Percentiles rank a stretch among this genome's conserved stretches.
Evolutionary conservation across 2,329 filamentous ascomycete genomes (phyloP).

Genomic region (Dendrostoma leiphaemia): DNA sequence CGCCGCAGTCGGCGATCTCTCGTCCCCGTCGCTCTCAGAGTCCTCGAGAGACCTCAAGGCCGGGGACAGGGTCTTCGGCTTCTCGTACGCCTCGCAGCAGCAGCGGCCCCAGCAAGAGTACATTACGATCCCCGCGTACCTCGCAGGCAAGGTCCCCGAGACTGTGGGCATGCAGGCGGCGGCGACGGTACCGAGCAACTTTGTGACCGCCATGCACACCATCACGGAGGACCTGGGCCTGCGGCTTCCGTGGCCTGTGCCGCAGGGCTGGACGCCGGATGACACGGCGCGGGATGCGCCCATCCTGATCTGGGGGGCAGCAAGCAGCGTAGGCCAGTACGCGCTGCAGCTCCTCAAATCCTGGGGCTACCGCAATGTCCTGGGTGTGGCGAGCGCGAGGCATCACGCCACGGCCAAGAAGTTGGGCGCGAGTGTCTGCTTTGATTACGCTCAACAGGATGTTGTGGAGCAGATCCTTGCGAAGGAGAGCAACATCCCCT

Average conservation of each 20-base stretch:
- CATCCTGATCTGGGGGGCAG: conserved; percentile 52
- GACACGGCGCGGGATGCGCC: conserved; percentile 30
- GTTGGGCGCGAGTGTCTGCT: conserved; percentile 44
- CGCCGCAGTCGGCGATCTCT: conserved; percentile 43
- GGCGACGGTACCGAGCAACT: conserved; percentile 54
- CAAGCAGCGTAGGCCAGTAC: conserved; percentile 50
- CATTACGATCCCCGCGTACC: conserved; percentile 48
- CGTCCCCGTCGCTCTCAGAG: neutral
- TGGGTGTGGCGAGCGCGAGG: conserved; percentile 44
- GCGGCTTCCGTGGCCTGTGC: conserved; percentile 56
- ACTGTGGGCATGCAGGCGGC: conserved; percentile 42
- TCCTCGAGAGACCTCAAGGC: conserved; percentile 37
- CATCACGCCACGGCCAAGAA: conserved; percentile 42
- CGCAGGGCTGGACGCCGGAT: conserved; percentile 35
- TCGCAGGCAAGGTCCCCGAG: conserved; percentile 44
- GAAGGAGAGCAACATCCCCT: conserved; percentile 33
- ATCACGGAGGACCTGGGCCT: conserved; percentile 48
- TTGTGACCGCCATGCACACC: conserved; percentile 59
- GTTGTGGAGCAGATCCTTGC: conserved; percentile 35
- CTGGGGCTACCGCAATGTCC: conserved; percentile 51
- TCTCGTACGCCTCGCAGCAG: conserved; percentile 43
- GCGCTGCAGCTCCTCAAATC: conserved; percentile 48
- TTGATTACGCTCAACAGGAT: conserved; percentile 42
- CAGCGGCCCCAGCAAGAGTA: conserved; percentile 57
- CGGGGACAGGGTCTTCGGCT: conserved; percentile 57